A percentile compares a stretch with the other conserved stretches of the same genome.
Conservation (phyloP, 495 filamentous ascomycete genomes). For the Jackrogersella multiformis region DNA sequence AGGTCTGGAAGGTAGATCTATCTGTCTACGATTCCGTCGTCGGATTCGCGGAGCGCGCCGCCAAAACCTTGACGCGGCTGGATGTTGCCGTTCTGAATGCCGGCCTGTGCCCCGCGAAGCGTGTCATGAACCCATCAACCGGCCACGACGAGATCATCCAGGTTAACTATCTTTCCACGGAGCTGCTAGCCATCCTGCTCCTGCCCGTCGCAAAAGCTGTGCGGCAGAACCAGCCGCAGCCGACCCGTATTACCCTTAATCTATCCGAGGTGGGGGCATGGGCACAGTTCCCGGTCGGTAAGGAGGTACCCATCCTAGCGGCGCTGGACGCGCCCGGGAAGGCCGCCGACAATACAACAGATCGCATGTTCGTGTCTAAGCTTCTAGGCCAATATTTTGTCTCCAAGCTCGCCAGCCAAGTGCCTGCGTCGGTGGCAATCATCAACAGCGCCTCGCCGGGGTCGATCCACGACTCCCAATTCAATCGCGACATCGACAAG, state of each 20-base stretch:
- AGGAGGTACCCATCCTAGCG: conserved; percentile 49
- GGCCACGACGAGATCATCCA: conserved; percentile 59
- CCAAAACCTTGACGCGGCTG: conserved; percentile 48
- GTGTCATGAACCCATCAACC: not conserved
- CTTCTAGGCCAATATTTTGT: conserved; percentile 60
- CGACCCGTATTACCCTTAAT: conserved; percentile 53
- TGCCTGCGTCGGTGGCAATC: no score
- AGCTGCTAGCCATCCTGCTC: conserved; percentile 51
- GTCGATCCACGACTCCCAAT: no score
- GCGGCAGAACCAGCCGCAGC: conserved; percentile 19
- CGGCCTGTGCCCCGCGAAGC: conserved; percentile 49
- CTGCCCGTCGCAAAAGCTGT: conserved; percentile 41
- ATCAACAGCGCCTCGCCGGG: no score
- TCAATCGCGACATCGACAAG: no score
- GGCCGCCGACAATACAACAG: no score
- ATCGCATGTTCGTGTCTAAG: conserved; percentile 58
- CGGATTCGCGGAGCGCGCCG: conserved; percentile 52
- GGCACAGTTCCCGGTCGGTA: conserved; percentile 48
- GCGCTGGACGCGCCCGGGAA: no score
- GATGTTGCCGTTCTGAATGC: conserved; percentile 63
- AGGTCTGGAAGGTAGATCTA: conserved; percentile 66
- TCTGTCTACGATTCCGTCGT: conserved; percentile 52
- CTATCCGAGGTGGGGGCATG: conserved; percentile 46
- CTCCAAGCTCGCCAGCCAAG: conserved; percentile 46
- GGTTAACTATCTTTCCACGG: conserved; percentile 61